Evolutionary conservation across 495 filamentous ascomycete species (phyloP), one percentile per base, ranked within the genome.

Genomic region (Aspergillus asperescens): DNA sequence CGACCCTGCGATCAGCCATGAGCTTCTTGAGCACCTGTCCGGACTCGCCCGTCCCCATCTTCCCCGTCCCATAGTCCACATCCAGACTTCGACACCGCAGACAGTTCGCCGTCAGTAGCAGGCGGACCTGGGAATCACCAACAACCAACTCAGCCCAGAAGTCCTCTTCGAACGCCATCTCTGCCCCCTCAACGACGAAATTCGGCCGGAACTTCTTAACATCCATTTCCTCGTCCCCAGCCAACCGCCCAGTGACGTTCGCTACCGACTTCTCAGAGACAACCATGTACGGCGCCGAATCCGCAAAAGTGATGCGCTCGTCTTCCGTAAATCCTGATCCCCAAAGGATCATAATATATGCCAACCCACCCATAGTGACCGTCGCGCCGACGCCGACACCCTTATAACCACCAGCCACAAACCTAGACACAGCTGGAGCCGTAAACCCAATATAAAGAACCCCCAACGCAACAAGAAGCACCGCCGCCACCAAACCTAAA

Each of bases 141-240:
- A 89, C 58, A 3, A 55, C 53, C 24, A 89, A 61, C 60, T 86
- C 84, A 8, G 73, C 81, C 91, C 91, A 97, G 62, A 80, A 93
- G 56, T 96, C 92, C 60, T 97, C 91, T 16, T 90, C 90, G 67
- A 80, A 97, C 0, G 82, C 75, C 7, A 60, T 58, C 20, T 69
- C 60, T 1, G 77, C 75, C 1, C 82, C 85, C 8, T 78, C 76
- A 7, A 96, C 65, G 7, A 96, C 82, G 34, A 96, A 81, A 59
- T 96, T 96, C 0, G 90, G 86, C 23, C 92, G 80, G 68, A 95
- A 90, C 62, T 90, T 93, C 9, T 81, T 84, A 59, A 88, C 78
- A 56, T 86, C 83, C 74, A 90, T 81, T n/a, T 71, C 56, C 27
- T 76, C 77, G 0, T 66, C 73, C 0, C 76, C n/a, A n/a, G n/a